Conservation (phyloP, 2,329 filamentous ascomycete species). For the Fusarium sp. region DNA sequence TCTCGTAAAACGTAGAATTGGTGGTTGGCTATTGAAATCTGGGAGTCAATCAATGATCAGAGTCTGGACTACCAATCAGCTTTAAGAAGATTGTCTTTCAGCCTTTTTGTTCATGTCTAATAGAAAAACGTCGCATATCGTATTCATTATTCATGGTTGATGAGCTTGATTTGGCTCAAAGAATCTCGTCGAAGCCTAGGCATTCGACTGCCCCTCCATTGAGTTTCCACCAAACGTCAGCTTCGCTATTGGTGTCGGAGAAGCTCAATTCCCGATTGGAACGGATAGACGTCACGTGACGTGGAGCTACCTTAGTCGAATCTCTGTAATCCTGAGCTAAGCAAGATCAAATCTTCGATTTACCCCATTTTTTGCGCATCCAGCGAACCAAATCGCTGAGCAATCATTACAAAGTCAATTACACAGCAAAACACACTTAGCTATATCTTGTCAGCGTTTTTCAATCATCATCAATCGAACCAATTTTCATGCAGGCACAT, state of each 20-base stretch:
- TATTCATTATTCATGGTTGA: neutral
- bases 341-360: slow-evolving; percentile 15
- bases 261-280: neutral
- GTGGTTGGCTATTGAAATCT: slow-evolving; percentile 21
- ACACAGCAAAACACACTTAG: slow-evolving; percentile 22
- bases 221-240: slow-evolving; percentile 5
- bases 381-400: slow-evolving; percentile 42
- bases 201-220: neutral
- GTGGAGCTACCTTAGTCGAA: neutral
- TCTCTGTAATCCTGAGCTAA: slow-evolving; percentile 39
- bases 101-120: neutral
- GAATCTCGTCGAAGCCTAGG: neutral
- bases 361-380: slow-evolving; percentile 1
- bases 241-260: neutral
- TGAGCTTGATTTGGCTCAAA: neutral
- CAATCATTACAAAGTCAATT: slow-evolving; percentile 41
- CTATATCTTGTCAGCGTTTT: slow-evolving; percentile 47
- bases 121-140: slow-evolving; percentile 1
- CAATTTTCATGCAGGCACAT: slow-evolving; percentile 31
- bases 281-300: neutral
- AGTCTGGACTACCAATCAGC: slow-evolving; percentile 10
- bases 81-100: neutral
- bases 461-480: slow-evolving; percentile 41
- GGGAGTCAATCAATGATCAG: slow-evolving; percentile 9
- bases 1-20: neutral